Base-by-base conservation (phyloP, 2,329 filamentous ascomycete species). In the Davidsoniella virescens region DNA sequence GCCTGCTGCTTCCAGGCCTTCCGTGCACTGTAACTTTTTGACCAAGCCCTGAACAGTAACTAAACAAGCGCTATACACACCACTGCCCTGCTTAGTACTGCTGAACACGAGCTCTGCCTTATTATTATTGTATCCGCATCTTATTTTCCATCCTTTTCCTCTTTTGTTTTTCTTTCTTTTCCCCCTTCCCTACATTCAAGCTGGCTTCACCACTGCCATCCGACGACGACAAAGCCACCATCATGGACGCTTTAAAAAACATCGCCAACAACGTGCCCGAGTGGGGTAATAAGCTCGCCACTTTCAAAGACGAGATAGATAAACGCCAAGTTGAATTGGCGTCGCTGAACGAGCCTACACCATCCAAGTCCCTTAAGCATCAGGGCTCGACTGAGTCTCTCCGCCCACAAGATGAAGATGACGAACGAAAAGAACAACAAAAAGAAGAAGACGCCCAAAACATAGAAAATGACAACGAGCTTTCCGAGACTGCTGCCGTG, bases 271-370 rank as follows among this genome's bases (percentile, higher is more conserved):
- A 78, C 53, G 68, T 79, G 40, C 78, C 77, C 14, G 70, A 73
- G 59, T 82, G 78, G 78, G 64, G 74, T 37, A 65, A 65, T 52
- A 70, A 73, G 18, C 68, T 82, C 42, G 73, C 79, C 54, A 72
- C 78, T 47, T 69, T 82, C 52, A 78, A 70, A 58, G 67, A 68
- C 53, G 72, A 81, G 60, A 78, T 82, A 52, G 70, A 76, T 52
- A 67, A 72, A 58, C 75, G 78, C 52, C 78, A 82, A 64, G 63
- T 67, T 47, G 76, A 80, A 58, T 67, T 81, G 51, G 77, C 76
- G 36, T 67, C 67, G 52, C 60, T 74, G 51, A 64, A 62, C 45
- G 60, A 54, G 44, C 48, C 43, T 16, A 48, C 40, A 5, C 37
- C 62, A 39, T 57, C 58, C 38, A 66, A 62, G 52, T 72, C 71